A percentile compares a stretch with the other conserved stretches of the same genome.
Conservation (phyloP, 2,329 filamentous ascomycete genomes). For the Fusarium lyarnte region DNA sequence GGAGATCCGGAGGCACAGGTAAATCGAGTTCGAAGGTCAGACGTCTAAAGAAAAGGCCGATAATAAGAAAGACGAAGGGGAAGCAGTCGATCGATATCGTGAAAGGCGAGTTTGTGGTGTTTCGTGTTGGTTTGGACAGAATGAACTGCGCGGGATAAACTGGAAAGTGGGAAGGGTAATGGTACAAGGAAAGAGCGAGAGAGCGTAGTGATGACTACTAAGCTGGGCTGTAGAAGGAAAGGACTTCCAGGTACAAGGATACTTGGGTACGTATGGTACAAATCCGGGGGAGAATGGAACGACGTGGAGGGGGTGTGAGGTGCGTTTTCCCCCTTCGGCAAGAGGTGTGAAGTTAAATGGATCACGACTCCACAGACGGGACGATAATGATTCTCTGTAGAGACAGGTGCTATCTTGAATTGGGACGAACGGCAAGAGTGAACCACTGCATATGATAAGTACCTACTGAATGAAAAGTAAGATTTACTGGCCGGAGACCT, state of each 20-base stretch:
- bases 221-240: slow-evolving; percentile 17
- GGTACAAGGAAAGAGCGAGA: slow-evolving; percentile 39
- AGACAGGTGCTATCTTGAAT: neutral
- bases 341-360: slow-evolving; percentile 5
- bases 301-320: slow-evolving; percentile 31
- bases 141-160: slow-evolving; percentile 34
- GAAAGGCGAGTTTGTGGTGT: slow-evolving; percentile 39
- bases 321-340: neutral
- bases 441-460: neutral
- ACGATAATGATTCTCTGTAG: slow-evolving; percentile 29
- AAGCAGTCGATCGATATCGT: slow-evolving; percentile 34
- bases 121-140: slow-evolving; percentile 34
- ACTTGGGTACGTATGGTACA: slow-evolving; percentile 34
- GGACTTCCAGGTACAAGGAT: slow-evolving; percentile 39
- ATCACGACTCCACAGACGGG: slow-evolving; percentile 20
- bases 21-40: neutral
- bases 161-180: slow-evolving; percentile 40
- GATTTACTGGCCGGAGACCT: neutral
- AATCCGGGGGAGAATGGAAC: slow-evolving; percentile 38
- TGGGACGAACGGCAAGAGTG: neutral
- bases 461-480: neutral
- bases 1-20: slow-evolving; percentile 5
- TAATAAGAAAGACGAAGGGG: neutral
- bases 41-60: neutral
- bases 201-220: slow-evolving; percentile 33